Base-by-base conservation (phyloP, 768 basidiomycete species). In the Xerocomus potaroensis region DNA sequence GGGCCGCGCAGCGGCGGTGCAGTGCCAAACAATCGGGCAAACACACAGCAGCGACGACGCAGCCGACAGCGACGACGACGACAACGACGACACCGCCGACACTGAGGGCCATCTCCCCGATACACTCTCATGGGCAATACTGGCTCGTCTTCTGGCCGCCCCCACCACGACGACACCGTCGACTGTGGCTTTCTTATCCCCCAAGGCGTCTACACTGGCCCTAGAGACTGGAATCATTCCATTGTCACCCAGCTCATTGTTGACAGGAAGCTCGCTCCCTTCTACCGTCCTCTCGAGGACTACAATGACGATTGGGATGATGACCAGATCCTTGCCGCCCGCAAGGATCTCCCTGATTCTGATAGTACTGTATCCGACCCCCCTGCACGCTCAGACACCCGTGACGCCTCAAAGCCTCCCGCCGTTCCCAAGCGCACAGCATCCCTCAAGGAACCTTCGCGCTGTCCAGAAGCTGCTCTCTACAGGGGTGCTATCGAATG, bases 231-330 rank as follows among this genome's bases (percentile, higher is more conserved):
- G 85, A 92, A 91, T 63, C 88, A 93, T 56, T 66, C 80, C 44
- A 71, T 89, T 49, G 93, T 95, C 53, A 83, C 87, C 50, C 84
- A 89, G 68, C 79, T 95, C 61, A 92, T 99, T 65, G 72, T 84
- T 59, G 84, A 89, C 56, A 83, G 91, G 64, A 84, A 79, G 59
- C 79, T 99, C 33, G 92, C 94, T 1, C 96, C 96, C 1, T 98
- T 97, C 70, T 98, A 97, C 66, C 80, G 92, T 29, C 95, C 96
- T 11, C 75, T 99, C 35, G 92, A 96, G 63, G 95, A 98, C 54
- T 96, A 88, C 63, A 83, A 87, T 26, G 84, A 87, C 12, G 77
- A 79, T 34, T 97, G 91, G 91, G 84, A 88, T 51, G 86, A 91
- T 57, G 90, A 91, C 43, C 84, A 83, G 63, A 84, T 97, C 50